A percentile compares a stretch with the other conserved stretches of the same genome.
Conservation (phyloP, 495 filamentous ascomycete species). For the Penicillium steckii region DNA sequence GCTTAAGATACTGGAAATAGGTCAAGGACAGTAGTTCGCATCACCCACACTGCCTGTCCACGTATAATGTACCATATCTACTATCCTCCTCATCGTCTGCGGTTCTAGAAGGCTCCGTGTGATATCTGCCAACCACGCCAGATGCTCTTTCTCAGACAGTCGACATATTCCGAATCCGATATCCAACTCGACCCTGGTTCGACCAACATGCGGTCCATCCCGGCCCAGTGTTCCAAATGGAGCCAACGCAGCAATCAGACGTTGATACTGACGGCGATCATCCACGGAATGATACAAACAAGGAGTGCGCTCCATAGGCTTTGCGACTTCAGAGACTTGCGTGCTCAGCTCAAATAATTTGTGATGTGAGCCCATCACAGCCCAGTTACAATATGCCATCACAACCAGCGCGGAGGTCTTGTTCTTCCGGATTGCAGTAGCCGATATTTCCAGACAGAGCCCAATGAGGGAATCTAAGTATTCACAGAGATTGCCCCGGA, state of each 20-base stretch:
- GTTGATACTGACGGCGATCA: constrained; percentile 5
- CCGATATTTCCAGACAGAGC: constrained; percentile 4
- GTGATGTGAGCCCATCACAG: constrained; percentile 22
- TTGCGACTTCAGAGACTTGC: no score
- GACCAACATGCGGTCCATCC: constrained; percentile 4
- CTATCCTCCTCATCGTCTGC: constrained; percentile 14
- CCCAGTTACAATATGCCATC: constrained; percentile 27
- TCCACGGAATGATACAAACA: constrained; percentile 8
- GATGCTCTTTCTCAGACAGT: constrained; percentile 2
- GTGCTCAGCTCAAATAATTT: constrained; percentile 25
- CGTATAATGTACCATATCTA: constrained; percentile 26
- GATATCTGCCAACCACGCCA: constrained; percentile 27
- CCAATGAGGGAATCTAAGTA: constrained; percentile 14
- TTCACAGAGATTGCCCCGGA: constrained; percentile 12
- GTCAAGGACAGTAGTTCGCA: constrained; percentile 23
- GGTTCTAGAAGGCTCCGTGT: constrained; percentile 21
- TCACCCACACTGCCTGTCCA: constrained; percentile 19
- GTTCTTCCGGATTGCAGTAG: constrained; percentile 1
- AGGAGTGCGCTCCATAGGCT: neutral
- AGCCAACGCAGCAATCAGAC: constrained; percentile 11
- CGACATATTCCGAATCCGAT: constrained; percentile 12
- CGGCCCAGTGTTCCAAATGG: constrained; percentile 17
- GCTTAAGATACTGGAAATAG: no score
- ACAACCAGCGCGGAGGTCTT: constrained; percentile 10
- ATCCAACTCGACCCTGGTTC: constrained; percentile 18